Percentiles rank a stretch among this genome's conserved stretches.
phyloP scores from a whole-genome alignment of 108 stramenopile species.

The Cyclotella choctawhatcheeana region DNA sequence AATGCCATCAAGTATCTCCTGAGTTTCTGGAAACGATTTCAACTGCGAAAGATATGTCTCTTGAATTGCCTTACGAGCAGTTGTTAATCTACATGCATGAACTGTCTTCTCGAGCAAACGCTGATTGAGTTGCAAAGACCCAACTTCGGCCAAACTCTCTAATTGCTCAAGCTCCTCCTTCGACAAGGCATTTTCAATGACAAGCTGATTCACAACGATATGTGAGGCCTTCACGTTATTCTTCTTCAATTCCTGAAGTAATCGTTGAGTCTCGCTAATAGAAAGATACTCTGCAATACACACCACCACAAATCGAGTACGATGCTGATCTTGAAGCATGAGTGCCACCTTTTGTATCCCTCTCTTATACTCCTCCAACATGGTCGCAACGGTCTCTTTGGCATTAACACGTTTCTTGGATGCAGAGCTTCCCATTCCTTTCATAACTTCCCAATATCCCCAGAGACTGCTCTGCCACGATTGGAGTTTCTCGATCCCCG shows the following conservation, averaged over 20 bases:
- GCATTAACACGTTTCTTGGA: conserved; percentile 31
- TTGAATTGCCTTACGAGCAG: conserved; percentile 42
- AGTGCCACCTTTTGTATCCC: conserved; percentile 62
- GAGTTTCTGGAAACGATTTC: conserved; percentile 38
- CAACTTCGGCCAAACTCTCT: conserved; percentile 50
- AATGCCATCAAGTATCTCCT: conserved; percentile 44
- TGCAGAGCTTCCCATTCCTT: conserved; percentile 52
- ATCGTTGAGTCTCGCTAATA: conserved; percentile 77
- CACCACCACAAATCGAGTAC: conserved; percentile 80
- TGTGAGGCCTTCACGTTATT: conserved; percentile 72
- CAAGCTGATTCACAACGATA: conserved; percentile 79
- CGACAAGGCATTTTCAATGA: conserved; percentile 40
- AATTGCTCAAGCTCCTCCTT: conserved; percentile 36
- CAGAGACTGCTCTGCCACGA: conserved; percentile 68
- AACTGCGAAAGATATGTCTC: conserved; percentile 36
- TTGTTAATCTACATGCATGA: conserved; percentile 50
- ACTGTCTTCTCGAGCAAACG: conserved; percentile 39
- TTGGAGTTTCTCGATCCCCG: conserved; percentile 70
- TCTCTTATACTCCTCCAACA: conserved; percentile 44
- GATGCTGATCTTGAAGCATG: conserved; percentile 67
- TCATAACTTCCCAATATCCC: conserved; percentile 64
- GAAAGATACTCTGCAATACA: conserved; percentile 83
- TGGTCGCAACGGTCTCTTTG: conserved; percentile 37
- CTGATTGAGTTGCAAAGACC: conserved; percentile 36
- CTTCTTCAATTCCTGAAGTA: conserved; percentile 75